Evolutionary conservation across 305 asterid species (phyloP), one percentile per base, ranked within the genome.

Genomic region (Caryopteris hybrid): DNA sequence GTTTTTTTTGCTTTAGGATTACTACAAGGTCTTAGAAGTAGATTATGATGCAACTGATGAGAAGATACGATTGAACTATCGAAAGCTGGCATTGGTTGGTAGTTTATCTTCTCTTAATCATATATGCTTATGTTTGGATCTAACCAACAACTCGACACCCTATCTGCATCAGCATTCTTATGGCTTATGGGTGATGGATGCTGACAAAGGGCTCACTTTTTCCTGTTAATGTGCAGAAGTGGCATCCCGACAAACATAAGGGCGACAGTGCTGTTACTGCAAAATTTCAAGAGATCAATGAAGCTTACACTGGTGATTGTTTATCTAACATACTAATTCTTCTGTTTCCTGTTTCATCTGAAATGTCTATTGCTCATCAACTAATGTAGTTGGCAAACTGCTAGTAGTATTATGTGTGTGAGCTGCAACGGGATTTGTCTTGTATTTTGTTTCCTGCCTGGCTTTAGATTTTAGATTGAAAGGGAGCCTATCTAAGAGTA

Each of bases 221-320:
- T 64, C 61, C 25, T 72, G 29, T 74, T 55, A 8, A 58, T 71
- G 61, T 74, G 85, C 86, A 86, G 92, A 84, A 80, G 78, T 86
- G 92, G 92, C 92, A 84, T 86, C 92, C 92, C 39, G 92, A 86
- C 71, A 86, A 86, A 72, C 86, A 84, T 56, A 75, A 75, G 70
- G 87, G 84, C 27, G 80, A 84, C 69, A 55, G 23, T 58, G 80
- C 80, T 47, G 83, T 79, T 70, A 86, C 90, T 13, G 79, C 73
- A 11, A 84, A 78, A 66, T 86, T 86, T 75, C 92, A 86, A 78
- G 89, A 81, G 81, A 86, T 84, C 23, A 86, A 78, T 34, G 89
- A 86, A 73, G 93, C 90, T 69, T 86, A 84, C 57, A 68, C 80
- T 20, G 90, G 93, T 86, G 70, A 74, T 78, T 74, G 41, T 66